These are phyloP conservation scores for Taxillus chinensis DNA, from an alignment of 164 flowering plant genomes.

Conservation along the genomic window DNA sequence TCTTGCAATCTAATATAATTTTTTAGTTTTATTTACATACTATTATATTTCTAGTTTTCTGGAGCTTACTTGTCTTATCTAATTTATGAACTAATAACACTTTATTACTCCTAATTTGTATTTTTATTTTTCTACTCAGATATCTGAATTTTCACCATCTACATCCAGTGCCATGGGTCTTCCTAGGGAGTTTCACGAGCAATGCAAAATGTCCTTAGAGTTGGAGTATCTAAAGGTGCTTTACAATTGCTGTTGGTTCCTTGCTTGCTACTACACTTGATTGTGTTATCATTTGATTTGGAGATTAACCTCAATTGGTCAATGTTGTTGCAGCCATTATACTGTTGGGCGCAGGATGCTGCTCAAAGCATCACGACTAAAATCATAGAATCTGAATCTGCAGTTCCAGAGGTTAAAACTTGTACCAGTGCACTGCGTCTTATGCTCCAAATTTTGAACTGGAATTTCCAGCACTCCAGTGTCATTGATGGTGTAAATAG, in stretches of 20 bases:
- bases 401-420: slow-evolving; percentile 59
- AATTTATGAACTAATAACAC: neutral
- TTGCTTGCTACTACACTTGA: slow-evolving; percentile 1
- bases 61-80: neutral
- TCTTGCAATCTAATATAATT: neutral
- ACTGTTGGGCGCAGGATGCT: slow-evolving; percentile 88
- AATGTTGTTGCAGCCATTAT: slow-evolving; percentile 38
- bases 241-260: slow-evolving; percentile 1
- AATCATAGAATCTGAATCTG: slow-evolving; percentile 48
- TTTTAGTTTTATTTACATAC: neutral
- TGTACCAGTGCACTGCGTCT: slow-evolving; percentile 75
- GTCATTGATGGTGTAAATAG: slow-evolving; percentile 26
- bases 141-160: slow-evolving; percentile 89
- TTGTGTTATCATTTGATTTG: neutral
- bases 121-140: slow-evolving; percentile 30
- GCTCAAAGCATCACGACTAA: slow-evolving; percentile 52
- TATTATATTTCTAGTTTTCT: neutral
- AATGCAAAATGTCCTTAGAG: slow-evolving; percentile 67
- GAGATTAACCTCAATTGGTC: no score
- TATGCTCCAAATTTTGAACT: slow-evolving; percentile 83
- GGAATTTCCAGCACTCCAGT: slow-evolving; percentile 56
- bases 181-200: slow-evolving; percentile 90
- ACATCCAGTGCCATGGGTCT: slow-evolving; percentile 91
- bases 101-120: no score
- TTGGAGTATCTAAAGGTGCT: slow-evolving; percentile 69